Evolutionary conservation across 306 rosid species (phyloP).

Genomic region (Sophora flavescens): DNA sequence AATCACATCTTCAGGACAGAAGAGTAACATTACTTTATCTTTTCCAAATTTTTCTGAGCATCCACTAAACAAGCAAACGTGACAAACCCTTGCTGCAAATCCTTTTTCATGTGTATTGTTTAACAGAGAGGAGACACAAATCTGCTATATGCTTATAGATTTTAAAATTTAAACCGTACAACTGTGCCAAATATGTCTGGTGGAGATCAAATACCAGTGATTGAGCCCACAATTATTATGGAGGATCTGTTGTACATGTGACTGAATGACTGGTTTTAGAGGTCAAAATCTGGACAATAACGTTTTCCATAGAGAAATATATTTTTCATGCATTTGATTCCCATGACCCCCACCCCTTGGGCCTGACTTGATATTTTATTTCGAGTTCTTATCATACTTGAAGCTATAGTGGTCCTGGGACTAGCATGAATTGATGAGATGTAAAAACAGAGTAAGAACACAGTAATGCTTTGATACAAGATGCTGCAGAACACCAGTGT

Average conservation of each 20-base stretch:
- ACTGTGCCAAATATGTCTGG: not conserved
- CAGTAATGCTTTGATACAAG: constrained; percentile 5
- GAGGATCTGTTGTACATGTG: not conserved
- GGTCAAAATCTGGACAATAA: not conserved
- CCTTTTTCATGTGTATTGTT: not conserved
- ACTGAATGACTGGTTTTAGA: not conserved
- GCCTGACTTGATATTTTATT: constrained; percentile 10
- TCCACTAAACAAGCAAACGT: not conserved
- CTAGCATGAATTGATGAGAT: not conserved
- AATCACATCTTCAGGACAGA: not conserved
- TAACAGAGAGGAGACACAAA: not conserved
- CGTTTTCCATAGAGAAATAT: not conserved
- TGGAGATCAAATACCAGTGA: not conserved
- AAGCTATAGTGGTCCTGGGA: not conserved
- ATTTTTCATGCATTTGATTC: not conserved
- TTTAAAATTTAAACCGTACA: not conserved
- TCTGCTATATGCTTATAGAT: not conserved
- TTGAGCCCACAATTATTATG: not conserved
- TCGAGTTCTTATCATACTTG: not conserved
- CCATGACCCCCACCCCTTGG: not conserved
- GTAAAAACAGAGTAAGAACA: not conserved
- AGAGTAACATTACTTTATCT: not conserved
- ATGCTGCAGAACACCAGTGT: constrained; percentile 21
- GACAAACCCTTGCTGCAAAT: not conserved
- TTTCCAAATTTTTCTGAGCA: not conserved